phyloP scores from a whole-genome alignment of 164 flowering plant species.

The Tetracentron sinense region DNA sequence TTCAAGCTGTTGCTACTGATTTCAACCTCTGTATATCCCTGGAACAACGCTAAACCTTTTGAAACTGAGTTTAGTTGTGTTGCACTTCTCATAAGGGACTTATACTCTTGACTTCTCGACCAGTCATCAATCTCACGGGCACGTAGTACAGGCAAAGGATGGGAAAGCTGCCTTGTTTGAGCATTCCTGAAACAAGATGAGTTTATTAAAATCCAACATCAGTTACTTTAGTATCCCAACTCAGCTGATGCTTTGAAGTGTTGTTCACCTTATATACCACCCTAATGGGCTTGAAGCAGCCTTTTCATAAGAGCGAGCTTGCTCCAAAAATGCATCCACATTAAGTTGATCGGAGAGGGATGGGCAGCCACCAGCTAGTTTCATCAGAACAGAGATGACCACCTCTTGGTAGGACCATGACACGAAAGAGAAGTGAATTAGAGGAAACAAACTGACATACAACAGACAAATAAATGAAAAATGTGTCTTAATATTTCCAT shows the following conservation, averaged over 20 bases:
- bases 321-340: slow-evolving; percentile 96
- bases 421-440: slow-evolving; percentile 13
- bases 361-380: slow-evolving; percentile 95
- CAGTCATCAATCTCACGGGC: slow-evolving; percentile 97
- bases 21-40: not conserved
- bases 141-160: slow-evolving; percentile 91
- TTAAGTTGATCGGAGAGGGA: slow-evolving; percentile 92
- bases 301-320: slow-evolving; percentile 95
- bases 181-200: no score
- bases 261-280: slow-evolving; percentile 80
- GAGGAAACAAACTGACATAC: not conserved
- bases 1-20: not conserved
- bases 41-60: slow-evolving; percentile 23
- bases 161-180: slow-evolving; percentile 45
- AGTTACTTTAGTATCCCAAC: not conserved
- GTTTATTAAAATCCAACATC: slow-evolving; percentile 1
- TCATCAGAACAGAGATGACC: slow-evolving; percentile 95
- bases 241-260: not conserved
- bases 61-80: slow-evolving; percentile 19
- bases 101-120: slow-evolving; percentile 82
- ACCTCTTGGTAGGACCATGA: slow-evolving; percentile 70
- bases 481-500: not conserved
- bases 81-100: slow-evolving; percentile 56
- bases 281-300: slow-evolving; percentile 94
- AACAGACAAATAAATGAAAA: not conserved